phyloP scores from a whole-genome alignment of 2,329 filamentous ascomycete species.

The Xylaria sp. region DNA sequence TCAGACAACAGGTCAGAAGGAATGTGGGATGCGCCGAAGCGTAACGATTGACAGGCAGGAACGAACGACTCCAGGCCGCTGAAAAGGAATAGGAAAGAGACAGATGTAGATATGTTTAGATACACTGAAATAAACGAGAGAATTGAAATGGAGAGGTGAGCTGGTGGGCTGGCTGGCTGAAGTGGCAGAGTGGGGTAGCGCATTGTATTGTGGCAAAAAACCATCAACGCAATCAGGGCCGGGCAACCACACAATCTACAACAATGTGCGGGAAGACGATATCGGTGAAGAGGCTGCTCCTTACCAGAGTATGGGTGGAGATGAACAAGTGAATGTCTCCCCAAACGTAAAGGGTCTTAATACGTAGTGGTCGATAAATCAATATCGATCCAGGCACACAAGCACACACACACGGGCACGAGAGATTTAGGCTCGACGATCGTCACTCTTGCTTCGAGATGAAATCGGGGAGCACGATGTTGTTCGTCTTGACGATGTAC shows the following conservation, averaged over 20 bases:
- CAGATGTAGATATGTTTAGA: not conserved
- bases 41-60: not conserved
- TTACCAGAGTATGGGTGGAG: conserved; percentile 82
- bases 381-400: conserved; percentile 40
- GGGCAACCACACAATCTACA: not conserved
- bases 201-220: not conserved
- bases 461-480: conserved; percentile 40
- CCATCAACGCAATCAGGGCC: not conserved
- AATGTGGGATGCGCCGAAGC: not conserved
- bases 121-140: not conserved
- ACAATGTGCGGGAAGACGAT: not conserved
- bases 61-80: not conserved
- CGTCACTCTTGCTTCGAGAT: conserved; percentile 41
- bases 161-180: not conserved
- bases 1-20: conserved; percentile 19
- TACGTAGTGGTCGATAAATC: conserved; percentile 49
- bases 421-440: conserved; percentile 40
- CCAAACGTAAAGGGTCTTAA: conserved; percentile 61
- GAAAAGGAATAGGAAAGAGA: not conserved
- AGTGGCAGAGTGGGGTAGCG: not conserved
- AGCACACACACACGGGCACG: conserved; percentile 44
- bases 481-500: conserved; percentile 40
- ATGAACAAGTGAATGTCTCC: conserved; percentile 99
- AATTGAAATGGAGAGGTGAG: not conserved
- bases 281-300: conserved; percentile 39